phyloP scores from a whole-genome alignment of 371 early-diverging fungal genomes.

The Mortierella sp. region DNA sequence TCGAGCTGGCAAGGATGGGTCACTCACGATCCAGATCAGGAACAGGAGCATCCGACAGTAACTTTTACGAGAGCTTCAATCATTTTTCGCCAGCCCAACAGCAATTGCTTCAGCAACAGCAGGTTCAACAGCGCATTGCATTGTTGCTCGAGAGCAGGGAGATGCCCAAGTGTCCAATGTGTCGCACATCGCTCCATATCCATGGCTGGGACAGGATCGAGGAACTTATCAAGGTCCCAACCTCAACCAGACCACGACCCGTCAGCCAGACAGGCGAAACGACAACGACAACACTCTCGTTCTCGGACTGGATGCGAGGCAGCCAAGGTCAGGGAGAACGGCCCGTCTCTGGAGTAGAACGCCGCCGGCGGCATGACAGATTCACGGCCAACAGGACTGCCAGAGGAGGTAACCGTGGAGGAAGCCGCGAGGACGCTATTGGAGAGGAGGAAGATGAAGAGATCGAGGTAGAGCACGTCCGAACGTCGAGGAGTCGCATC shows the following conservation, averaged over 20 bases:
- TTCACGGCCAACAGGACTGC: slow-evolving; percentile 5
- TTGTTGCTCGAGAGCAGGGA: slow-evolving; percentile 42
- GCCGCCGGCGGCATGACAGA: slow-evolving; percentile 38
- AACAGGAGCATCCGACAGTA: background rate
- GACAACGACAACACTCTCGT: slow-evolving; percentile 1
- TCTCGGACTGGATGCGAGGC: slow-evolving; percentile 28
- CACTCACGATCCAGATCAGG: slow-evolving; percentile 26
- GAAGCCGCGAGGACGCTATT: slow-evolving; percentile 22
- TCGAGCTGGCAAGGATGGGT: slow-evolving; percentile 46
- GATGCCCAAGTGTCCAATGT: slow-evolving; percentile 59
- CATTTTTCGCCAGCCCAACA: slow-evolving; percentile 33
- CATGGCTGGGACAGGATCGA: slow-evolving; percentile 54
- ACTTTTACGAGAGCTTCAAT: slow-evolving; percentile 30
- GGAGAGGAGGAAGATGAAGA: slow-evolving; percentile 42
- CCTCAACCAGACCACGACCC: slow-evolving; percentile 28
- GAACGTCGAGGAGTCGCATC: slow-evolving; percentile 7
- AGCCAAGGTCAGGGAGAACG: slow-evolving; percentile 17
- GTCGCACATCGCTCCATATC: slow-evolving; percentile 50
- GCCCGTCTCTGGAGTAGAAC: slow-evolving; percentile 46
- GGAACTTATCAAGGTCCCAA: slow-evolving; percentile 47
- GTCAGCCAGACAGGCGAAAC: background rate
- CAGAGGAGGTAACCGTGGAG: slow-evolving; percentile 12
- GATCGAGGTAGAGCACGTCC: slow-evolving; percentile 51
- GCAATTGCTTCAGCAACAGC: slow-evolving; percentile 36
- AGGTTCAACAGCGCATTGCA: slow-evolving; percentile 40